A percentile compares a stretch with the other conserved stretches of the same genome.
phyloP scores from a whole-genome alignment of 163 green algal genomes.

The Volvox carteri region DNA sequence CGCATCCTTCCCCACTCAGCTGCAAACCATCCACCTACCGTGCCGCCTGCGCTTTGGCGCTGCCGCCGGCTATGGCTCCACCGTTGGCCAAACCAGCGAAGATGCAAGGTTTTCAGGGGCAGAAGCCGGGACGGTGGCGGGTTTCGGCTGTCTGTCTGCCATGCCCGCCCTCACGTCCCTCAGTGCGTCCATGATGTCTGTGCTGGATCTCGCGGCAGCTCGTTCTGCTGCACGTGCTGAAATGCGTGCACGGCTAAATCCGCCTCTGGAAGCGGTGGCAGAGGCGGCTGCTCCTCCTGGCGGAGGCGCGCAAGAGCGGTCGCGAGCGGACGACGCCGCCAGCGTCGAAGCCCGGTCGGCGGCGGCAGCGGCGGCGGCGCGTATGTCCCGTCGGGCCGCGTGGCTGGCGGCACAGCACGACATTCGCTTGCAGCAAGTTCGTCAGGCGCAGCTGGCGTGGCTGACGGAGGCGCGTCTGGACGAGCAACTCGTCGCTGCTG shows the following conservation, averaged over 20 bases:
- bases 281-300: background rate
- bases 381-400: background rate
- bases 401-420: background rate
- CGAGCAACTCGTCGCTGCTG: slow-evolving; percentile 7
- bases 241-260: too few relatives aligned
- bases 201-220: background rate
- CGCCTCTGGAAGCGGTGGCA: background rate
- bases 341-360: background rate
- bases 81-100: background rate
- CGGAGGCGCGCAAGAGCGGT: background rate
- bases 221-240: background rate
- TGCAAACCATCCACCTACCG: slow-evolving; percentile 27
- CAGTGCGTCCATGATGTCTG: background rate
- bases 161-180: slow-evolving; percentile 23
- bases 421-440: background rate
- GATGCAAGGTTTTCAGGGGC: too few relatives aligned
- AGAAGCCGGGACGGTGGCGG: background rate
- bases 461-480: slow-evolving; percentile 2
- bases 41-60: background rate
- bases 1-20: background rate
- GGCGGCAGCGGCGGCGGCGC: background rate
- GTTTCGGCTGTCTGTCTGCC: background rate
- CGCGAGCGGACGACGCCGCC: background rate
- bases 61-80: too few relatives aligned
- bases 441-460: background rate